phyloP scores from a whole-genome alignment of 2,329 filamentous ascomycete genomes.

The Calycina marina region DNA sequence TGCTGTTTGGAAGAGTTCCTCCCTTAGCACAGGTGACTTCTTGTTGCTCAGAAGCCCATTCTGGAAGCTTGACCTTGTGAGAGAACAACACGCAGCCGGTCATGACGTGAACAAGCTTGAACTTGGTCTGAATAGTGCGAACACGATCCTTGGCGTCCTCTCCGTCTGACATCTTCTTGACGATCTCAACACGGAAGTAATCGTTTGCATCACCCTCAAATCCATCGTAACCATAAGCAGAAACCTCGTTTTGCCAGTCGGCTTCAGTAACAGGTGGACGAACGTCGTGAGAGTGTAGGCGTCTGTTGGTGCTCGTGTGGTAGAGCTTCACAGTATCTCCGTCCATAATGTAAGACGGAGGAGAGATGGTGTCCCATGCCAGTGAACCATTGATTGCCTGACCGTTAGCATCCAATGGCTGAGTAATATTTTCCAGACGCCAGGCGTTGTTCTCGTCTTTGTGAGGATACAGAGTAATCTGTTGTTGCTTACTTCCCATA shows the following conservation, averaged over 20 bases:
- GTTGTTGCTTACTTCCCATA: slow-evolving; percentile 92
- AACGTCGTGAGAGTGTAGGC: slow-evolving; percentile 91
- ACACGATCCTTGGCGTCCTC: slow-evolving; percentile 68
- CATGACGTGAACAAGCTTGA: slow-evolving; percentile 90
- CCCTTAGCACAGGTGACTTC: slow-evolving; percentile 94
- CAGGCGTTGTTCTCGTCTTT: slow-evolving; percentile 98
- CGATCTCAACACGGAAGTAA: slow-evolving; percentile 85
- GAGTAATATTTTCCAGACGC: slow-evolving; percentile 89
- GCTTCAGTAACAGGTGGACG: slow-evolving; percentile 74
- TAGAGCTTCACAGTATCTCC: slow-evolving; percentile 72
- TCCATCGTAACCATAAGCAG: slow-evolving; percentile 92
- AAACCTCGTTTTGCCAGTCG: slow-evolving; percentile 93
- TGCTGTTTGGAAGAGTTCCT: slow-evolving; percentile 84
- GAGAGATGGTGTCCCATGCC: slow-evolving; percentile 66
- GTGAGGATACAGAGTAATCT: slow-evolving; percentile 95
- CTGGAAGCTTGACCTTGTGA: slow-evolving; percentile 96
- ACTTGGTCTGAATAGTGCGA: slow-evolving; percentile 92
- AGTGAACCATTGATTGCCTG: slow-evolving; percentile 63
- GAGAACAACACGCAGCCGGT: slow-evolving; percentile 93
- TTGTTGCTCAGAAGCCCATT: slow-evolving; percentile 96
- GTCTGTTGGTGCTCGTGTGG: slow-evolving; percentile 69
- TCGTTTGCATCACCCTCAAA: slow-evolving; percentile 97
- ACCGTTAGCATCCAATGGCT: slow-evolving; percentile 65
- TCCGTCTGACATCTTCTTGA: slow-evolving; percentile 75
- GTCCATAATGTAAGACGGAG: slow-evolving; percentile 57